phyloP scores from a whole-genome alignment of 257 asterid genomes.

The Striga asiatica region DNA sequence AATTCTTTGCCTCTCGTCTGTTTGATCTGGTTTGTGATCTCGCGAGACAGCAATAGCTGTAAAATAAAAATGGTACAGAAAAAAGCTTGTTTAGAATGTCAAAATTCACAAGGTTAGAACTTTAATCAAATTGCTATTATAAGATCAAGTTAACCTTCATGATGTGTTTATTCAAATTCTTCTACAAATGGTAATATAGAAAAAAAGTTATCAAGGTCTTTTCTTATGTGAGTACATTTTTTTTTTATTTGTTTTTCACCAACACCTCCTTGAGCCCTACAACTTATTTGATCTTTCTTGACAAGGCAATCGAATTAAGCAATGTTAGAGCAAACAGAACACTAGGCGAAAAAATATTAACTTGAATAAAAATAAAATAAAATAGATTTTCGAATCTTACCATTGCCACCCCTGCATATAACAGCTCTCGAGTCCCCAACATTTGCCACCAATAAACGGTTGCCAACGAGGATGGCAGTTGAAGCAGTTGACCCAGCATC shows the following conservation, averaged over 20 bases:
- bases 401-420: conserved; percentile 78
- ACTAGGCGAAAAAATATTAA: background rate
- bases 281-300: too few relatives aligned
- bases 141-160: too few relatives aligned
- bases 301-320: too few relatives aligned
- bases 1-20: conserved; percentile 85
- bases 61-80: conserved; percentile 4
- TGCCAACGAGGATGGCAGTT: conserved; percentile 94
- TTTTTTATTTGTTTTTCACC: too few relatives aligned
- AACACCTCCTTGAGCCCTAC: too few relatives aligned
- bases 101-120: background rate
- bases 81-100: background rate
- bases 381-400: conserved; percentile 40
- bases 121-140: too few relatives aligned
- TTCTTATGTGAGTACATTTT: too few relatives aligned
- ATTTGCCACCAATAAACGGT: conserved; percentile 83
- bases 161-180: too few relatives aligned
- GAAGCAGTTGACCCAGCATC: conserved; percentile 99
- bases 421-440: conserved; percentile 97
- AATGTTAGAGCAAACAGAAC: background rate
- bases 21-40: conserved; percentile 95
- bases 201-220: too few relatives aligned
- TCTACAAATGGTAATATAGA: too few relatives aligned
- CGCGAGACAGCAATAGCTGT: conserved; percentile 88
- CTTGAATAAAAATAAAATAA: too few relatives aligned